Percentiles rank a stretch among this genome's conserved stretches.
Evolutionary conservation across 495 filamentous ascomycete genomes (phyloP).

Genomic region (Penicillium paradoxum): DNA sequence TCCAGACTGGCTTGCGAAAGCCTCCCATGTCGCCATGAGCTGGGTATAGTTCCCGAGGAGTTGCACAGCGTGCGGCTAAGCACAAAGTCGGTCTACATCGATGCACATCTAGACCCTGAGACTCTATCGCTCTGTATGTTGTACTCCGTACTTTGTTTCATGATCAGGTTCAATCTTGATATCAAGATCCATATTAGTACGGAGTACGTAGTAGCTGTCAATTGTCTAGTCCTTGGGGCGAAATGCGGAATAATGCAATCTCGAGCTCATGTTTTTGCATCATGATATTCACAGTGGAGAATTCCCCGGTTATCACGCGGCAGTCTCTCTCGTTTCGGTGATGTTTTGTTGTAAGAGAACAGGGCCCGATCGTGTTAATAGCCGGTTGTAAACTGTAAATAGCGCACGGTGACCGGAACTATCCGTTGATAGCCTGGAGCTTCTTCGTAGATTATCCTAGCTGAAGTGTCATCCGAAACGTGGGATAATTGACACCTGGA

Average conservation of each 20-base stretch:
- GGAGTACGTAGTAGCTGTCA: too few relatives aligned
- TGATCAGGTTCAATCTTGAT: too few relatives aligned
- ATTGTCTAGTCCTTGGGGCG: background rate
- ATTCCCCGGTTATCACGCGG: background rate
- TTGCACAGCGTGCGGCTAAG: background rate
- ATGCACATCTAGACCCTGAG: too few relatives aligned
- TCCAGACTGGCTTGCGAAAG: background rate
- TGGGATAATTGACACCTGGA: too few relatives aligned
- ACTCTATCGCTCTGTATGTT: too few relatives aligned
- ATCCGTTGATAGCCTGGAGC: conserved; percentile 11
- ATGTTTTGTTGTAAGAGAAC: background rate
- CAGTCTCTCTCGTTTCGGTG: background rate
- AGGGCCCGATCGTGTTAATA: background rate
- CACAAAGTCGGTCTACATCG: background rate
- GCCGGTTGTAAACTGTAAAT: conserved; percentile 3
- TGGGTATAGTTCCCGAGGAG: too few relatives aligned
- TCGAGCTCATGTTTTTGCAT: background rate
- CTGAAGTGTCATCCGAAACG: background rate
- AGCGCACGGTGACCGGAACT: conserved; percentile 3
- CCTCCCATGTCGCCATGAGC: background rate
- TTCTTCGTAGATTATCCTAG: background rate
- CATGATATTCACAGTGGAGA: background rate
- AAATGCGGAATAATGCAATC: background rate
- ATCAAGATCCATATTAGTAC: background rate
- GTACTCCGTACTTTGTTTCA: too few relatives aligned